Conservation (phyloP, 2,329 filamentous ascomycete genomes). For the Aureobasidium lini region DNA sequence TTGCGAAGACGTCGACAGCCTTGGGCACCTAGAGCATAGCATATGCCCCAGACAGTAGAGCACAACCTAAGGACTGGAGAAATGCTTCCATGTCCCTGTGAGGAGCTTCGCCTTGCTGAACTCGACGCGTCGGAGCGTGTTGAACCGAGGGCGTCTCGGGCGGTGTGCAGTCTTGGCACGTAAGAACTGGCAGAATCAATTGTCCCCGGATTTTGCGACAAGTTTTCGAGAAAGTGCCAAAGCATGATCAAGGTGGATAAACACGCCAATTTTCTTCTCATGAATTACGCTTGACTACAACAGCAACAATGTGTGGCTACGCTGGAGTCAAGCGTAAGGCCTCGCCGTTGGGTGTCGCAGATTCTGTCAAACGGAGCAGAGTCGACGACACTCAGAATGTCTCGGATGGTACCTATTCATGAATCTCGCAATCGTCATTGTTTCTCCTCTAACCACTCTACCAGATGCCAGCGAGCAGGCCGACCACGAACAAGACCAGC, state of each 20-base stretch:
- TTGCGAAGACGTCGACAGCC: background rate
- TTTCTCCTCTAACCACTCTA: background rate
- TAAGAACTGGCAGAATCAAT: background rate
- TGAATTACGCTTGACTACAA: background rate
- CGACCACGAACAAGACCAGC: background rate
- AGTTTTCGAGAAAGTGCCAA: background rate
- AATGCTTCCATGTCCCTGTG: background rate
- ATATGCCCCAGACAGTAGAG: no score
- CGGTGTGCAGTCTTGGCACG: background rate
- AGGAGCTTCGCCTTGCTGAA: background rate
- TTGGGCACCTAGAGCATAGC: no score
- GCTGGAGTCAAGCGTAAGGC: constrained; percentile 1
- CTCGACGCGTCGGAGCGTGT: background rate
- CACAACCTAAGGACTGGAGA: no score
- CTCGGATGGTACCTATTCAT: background rate
- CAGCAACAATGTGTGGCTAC: background rate
- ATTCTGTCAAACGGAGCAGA: background rate
- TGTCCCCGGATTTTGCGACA: background rate
- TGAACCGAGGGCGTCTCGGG: background rate
- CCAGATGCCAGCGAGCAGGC: background rate
- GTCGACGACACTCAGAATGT: background rate
- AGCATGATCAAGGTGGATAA: background rate
- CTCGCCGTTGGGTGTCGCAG: background rate
- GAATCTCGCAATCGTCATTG: background rate
- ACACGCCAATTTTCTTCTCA: background rate